Conservation (phyloP, 1,139 yeast genomes). For the Debaryomyces subglobosus region DNA sequence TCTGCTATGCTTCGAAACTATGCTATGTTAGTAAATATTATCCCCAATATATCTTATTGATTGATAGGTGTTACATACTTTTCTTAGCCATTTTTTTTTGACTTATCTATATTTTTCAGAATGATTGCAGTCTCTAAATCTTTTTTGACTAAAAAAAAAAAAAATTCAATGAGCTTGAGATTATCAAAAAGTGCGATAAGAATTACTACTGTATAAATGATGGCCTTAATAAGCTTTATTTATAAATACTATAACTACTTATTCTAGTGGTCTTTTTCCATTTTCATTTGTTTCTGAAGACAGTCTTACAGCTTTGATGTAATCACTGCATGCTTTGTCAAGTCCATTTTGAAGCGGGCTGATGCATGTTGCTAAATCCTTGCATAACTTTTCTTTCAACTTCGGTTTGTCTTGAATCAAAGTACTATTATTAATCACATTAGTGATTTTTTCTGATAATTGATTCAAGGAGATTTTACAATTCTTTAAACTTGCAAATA, state of each 20-base stretch:
- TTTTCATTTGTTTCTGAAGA: slow-evolving; percentile 6
- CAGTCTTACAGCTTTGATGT: slow-evolving; percentile 30
- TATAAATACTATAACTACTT: not conserved
- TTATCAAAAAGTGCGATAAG: slow-evolving; percentile 1
- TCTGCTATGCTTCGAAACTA: slow-evolving; percentile 69
- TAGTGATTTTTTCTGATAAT: slow-evolving; percentile 23
- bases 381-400: slow-evolving; percentile 34
- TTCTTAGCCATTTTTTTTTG: slow-evolving; percentile 11
- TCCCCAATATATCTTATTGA: not conserved
- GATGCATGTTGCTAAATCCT: slow-evolving; percentile 36
- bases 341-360: slow-evolving; percentile 33
- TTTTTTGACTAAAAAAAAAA: slow-evolving; percentile 7
- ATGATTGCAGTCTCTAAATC: not conserved
- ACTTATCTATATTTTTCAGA: not conserved
- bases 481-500: slow-evolving; percentile 38
- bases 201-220: not conserved
- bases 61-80: slow-evolving; percentile 4
- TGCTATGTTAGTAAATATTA: slow-evolving; percentile 20
- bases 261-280: slow-evolving; percentile 7
- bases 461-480: slow-evolving; percentile 31
- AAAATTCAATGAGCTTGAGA: slow-evolving; percentile 9
- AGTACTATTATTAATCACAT: slow-evolving; percentile 10
- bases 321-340: slow-evolving; percentile 36
- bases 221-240: not conserved
- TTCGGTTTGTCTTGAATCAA: slow-evolving; percentile 30